These are phyloP conservation scores for Sporothrix schenckii DNA, from an alignment of 2,329 filamentous ascomycete genomes.

Conservation along the genomic window DNA sequence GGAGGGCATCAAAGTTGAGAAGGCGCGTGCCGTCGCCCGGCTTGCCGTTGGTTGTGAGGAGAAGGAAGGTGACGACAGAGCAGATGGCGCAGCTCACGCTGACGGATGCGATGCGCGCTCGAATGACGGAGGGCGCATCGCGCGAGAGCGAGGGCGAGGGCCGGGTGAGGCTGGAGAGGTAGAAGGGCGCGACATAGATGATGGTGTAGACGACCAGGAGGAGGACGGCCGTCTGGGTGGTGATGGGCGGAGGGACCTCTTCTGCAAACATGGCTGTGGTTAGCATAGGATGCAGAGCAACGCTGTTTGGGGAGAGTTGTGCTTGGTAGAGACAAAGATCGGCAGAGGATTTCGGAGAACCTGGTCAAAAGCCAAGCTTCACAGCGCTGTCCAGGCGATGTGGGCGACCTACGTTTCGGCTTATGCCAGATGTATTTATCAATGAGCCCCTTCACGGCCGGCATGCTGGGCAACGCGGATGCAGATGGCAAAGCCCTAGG, in stretches of 20 bases:
- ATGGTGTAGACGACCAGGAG: constrained; percentile 72
- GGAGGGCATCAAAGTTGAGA: constrained; percentile 54
- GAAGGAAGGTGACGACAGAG: constrained; percentile 65
- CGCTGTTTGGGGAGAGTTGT: background rate
- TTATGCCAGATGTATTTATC: constrained; percentile 37
- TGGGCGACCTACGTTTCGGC: constrained; percentile 33
- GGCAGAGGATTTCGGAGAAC: background rate
- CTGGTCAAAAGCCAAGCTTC: background rate
- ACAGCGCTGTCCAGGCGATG: background rate
- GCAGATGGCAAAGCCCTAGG: background rate
- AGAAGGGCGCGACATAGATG: constrained; percentile 88
- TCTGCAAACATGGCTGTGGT: constrained; percentile 25
- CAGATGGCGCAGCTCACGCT: constrained; percentile 72
- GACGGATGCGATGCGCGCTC: constrained; percentile 79
- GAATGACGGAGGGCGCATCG: constrained; percentile 88
- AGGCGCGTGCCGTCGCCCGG: constrained; percentile 46
- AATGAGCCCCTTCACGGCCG: constrained; percentile 36
- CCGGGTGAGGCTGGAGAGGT: constrained; percentile 76
- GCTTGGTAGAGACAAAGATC: background rate
- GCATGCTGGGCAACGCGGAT: constrained; percentile 33
- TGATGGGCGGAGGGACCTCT: constrained; percentile 47
- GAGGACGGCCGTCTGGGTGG: constrained; percentile 44
- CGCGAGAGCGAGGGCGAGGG: constrained; percentile 78
- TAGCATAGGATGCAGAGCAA: background rate
- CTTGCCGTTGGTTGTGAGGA: constrained; percentile 61